Conservation (phyloP, 805 yeast genomes). For the Metschnikowia dekortorum region DNA sequence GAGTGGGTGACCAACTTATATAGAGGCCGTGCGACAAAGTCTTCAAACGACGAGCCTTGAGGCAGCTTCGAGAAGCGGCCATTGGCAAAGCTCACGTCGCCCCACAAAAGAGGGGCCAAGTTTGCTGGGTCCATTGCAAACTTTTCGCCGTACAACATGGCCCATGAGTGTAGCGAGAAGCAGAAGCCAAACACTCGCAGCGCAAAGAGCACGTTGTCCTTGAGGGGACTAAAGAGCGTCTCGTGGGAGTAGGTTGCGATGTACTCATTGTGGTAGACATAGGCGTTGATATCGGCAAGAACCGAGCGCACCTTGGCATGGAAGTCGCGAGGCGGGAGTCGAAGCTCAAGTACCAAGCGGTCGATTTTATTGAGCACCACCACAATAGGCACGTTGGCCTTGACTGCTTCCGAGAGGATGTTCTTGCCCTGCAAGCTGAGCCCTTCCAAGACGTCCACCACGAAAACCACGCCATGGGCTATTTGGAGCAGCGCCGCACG, state of each 20-base stretch:
- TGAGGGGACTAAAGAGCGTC: slow-evolving; percentile 51
- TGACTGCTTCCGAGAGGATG: slow-evolving; percentile 49
- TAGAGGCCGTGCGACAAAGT: slow-evolving; percentile 70
- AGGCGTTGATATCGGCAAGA: slow-evolving; percentile 61
- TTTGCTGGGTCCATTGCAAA: slow-evolving; percentile 22
- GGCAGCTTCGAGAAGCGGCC: slow-evolving; percentile 42
- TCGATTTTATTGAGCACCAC: slow-evolving; percentile 80
- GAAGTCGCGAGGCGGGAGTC: slow-evolving; percentile 69
- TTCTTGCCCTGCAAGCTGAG: slow-evolving; percentile 50
- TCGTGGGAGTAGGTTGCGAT: slow-evolving; percentile 23
- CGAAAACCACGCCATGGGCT: slow-evolving; percentile 63
- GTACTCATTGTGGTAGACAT: slow-evolving; percentile 34
- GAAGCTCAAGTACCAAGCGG: slow-evolving; percentile 73
- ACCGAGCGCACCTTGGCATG: slow-evolving; percentile 60
- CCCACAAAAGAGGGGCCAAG: slow-evolving; percentile 69
- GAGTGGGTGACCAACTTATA: slow-evolving; percentile 68
- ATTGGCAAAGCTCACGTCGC: slow-evolving; percentile 54
- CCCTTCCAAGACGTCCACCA: slow-evolving; percentile 87
- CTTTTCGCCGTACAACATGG: slow-evolving; percentile 40
- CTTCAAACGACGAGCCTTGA: slow-evolving; percentile 46
- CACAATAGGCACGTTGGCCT: slow-evolving; percentile 47
- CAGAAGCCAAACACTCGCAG: slow-evolving; percentile 58
- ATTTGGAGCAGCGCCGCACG: slow-evolving; percentile 51
- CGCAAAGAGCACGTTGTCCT: slow-evolving; percentile 69
- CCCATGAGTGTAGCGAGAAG: slow-evolving; percentile 67